Base-by-base conservation (phyloP, 768 basidiomycete genomes). In the Lactarius akahatsu region DNA sequence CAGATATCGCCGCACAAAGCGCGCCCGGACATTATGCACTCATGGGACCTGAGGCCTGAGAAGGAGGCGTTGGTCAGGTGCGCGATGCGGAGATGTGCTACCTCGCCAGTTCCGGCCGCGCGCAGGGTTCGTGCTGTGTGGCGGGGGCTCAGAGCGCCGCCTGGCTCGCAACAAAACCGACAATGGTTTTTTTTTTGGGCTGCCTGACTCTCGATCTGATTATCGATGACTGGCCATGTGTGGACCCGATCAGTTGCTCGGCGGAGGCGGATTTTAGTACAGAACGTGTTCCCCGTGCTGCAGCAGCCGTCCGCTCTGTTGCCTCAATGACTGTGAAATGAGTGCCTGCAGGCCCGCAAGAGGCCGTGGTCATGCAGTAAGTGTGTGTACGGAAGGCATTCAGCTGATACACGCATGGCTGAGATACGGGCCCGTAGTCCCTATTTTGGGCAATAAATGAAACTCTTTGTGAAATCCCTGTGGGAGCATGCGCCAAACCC, bases 261-360 rank as follows among this genome's bases (percentile, higher is more conserved):
- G 66, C 66, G 66, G 66, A 67, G 62, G 66, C 66, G 66, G 66
- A 63, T 63, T 52, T 63, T 67, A 67, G 66, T 15, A 38, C 43
- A 55, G 66, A 67, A 67, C 66, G 66, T 67, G 66, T 67, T 67
- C 58, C 62, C 62, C 62, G 66, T 28, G 66, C 66, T 67, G 66
- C 62, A 67, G 38, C 40, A 26, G 58, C 57, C 28, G 61, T 40
- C 66, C 66, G 66, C 62, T 59, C 58, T 67, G 66, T 54, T 40
- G 62, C 62, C 66, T 63, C 66, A 32, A 67, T 67, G 66, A 63
- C 61, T 55, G 52, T 67, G 66, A 63, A 52, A 67, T 59, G 66
- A 63, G 62, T 67, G 62, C 66, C 66, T 63, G 66, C 66, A 67
- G 66, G 66, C 20, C 52, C 66, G 66, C 66, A 67, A 67, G 66